Evolutionary conservation across 768 basidiomycete genomes (phyloP).

Genomic region (Boletus rubropictus): DNA sequence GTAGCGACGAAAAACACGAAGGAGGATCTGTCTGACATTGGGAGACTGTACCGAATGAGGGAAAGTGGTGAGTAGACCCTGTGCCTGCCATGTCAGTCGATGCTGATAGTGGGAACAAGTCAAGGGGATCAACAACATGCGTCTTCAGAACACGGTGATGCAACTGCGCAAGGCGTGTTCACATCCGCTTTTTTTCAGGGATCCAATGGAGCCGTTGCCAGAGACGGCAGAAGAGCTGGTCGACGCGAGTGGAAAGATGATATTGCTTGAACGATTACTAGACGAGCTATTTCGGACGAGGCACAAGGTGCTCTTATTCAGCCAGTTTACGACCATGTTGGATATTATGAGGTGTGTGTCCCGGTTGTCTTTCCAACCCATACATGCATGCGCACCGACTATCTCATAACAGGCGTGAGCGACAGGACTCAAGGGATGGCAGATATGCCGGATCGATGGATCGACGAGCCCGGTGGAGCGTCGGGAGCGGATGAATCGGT

Average conservation of each 20-base stretch:
- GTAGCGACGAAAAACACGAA: conserved; percentile 32
- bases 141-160: conserved; percentile 93
- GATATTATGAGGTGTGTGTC: conserved; percentile 83
- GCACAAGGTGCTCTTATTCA: conserved; percentile 85
- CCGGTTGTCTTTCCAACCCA: not conserved
- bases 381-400: not conserved
- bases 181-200: conserved; percentile 84
- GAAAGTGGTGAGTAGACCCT: conserved; percentile 48
- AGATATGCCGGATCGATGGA: conserved; percentile 89
- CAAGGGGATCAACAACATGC: conserved; percentile 86
- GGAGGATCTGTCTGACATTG: conserved; percentile 50
- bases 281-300: conserved; percentile 70
- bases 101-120: conserved; percentile 40
- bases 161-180: conserved; percentile 95
- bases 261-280: conserved; percentile 85
- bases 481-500: conserved; percentile 77
- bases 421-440: conserved; percentile 72
- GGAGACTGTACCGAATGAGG: conserved; percentile 51
- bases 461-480: conserved; percentile 74
- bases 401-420: conserved; percentile 56
- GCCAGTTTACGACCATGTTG: conserved; percentile 95
- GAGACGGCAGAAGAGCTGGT: conserved; percentile 76
- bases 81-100: not conserved
- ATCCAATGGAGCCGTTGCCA: conserved; percentile 25
- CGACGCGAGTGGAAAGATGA: conserved; percentile 93